Conservation (phyloP, 768 basidiomycete genomes). For the Boletellus ananiceps region DNA sequence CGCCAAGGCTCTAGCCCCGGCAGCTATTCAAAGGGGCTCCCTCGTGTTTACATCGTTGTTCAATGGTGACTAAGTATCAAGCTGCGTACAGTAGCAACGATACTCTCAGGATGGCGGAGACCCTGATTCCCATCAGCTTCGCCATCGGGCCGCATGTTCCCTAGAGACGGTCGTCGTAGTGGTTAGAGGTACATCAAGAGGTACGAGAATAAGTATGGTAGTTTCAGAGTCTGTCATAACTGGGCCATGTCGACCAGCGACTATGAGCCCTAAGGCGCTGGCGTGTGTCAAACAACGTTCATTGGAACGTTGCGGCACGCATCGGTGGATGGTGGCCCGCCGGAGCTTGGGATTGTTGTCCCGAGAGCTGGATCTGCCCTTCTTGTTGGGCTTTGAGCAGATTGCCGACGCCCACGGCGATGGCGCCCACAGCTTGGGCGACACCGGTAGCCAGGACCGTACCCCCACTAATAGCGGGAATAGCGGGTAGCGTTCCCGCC, state of each 20-base stretch:
- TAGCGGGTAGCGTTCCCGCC: conserved; percentile 66
- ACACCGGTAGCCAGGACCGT: conserved; percentile 68
- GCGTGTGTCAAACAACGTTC: not conserved
- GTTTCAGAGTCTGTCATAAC: conserved; percentile 13
- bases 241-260: conserved; percentile 22
- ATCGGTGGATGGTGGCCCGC: conserved; percentile 22
- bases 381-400: conserved; percentile 49
- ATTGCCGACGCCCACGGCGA: conserved; percentile 69
- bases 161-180: conserved; percentile 7
- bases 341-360: conserved; percentile 12
- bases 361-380: conserved; percentile 29
- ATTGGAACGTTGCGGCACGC: conserved; percentile 31
- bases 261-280: conserved; percentile 1
- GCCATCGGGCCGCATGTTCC: conserved; percentile 1
- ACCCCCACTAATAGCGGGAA: conserved; percentile 69
- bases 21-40: conserved; percentile 16
- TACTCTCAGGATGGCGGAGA: conserved; percentile 6
- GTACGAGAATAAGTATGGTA: conserved; percentile 20
- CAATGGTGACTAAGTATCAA: conserved; percentile 19
- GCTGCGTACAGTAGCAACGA: conserved; percentile 15
- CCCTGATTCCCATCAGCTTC: conserved; percentile 14
- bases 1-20: conserved; percentile 22
- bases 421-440: conserved; percentile 73
- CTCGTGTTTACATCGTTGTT: conserved; percentile 28
- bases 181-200: conserved; percentile 8